Conservation (phyloP, 2,329 filamentous ascomycete species). For the Colletotrichum incanum region DNA sequence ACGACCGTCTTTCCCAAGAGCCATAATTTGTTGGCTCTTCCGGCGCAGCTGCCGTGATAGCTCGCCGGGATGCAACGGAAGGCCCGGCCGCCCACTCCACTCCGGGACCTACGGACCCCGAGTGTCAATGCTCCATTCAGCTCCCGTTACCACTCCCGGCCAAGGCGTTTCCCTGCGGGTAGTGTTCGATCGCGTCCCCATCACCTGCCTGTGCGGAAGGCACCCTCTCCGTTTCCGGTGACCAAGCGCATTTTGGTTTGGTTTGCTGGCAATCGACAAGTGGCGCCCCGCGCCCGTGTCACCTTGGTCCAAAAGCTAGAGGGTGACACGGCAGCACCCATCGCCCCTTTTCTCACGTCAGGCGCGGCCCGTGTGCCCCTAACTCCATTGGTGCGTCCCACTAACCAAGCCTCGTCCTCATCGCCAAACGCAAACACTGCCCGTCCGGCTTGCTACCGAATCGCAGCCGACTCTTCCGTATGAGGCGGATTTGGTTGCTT, state of each 20-base stretch:
- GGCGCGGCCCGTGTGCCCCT: not conserved
- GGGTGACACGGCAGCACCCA: not conserved
- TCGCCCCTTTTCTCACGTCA: not conserved
- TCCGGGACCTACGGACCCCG: conserved; percentile 3
- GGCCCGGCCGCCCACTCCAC: not conserved
- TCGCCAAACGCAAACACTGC: not conserved
- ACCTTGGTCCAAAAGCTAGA: too few species aligned
- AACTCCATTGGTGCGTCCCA: not conserved
- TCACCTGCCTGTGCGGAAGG: not conserved
- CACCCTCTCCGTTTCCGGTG: not conserved
- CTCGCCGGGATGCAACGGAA: not conserved
- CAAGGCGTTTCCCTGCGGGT: not conserved
- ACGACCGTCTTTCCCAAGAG: not conserved
- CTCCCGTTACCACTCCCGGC: not conserved
- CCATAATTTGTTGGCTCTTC: not conserved
- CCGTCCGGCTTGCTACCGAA: not conserved
- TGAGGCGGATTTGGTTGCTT: not conserved
- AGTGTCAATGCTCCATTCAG: not conserved
- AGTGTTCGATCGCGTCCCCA: not conserved
- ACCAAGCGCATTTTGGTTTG: not conserved
- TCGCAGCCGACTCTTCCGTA: not conserved
- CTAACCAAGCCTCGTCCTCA: not conserved
- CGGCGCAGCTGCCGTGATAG: not conserved
- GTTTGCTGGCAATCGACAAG: not conserved
- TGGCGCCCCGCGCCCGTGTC: not conserved